Evolutionary conservation across 306 rosid species (phyloP), one percentile per base, ranked within the genome.

Genomic region (Cucumis sativus): DNA sequence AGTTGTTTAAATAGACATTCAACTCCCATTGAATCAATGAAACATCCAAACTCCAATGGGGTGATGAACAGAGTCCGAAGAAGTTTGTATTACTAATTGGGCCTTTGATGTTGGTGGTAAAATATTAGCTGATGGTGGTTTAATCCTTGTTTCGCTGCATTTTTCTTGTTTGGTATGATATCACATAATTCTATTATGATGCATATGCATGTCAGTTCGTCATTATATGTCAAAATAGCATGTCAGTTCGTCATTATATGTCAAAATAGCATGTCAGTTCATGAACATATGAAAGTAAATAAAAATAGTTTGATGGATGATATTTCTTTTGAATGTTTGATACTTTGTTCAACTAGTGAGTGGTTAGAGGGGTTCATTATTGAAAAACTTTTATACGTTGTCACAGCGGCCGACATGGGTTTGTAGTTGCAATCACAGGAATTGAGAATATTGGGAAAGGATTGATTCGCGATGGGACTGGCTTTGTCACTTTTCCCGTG

Each of bases 391-490:
- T 21, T 70, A 2, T 23, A 13, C 52, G 52, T 77, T 51, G 60
- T 7, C 80, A 52, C 89, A 95, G 99, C 64, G 97, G 99, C 12
- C 89, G 94, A 60, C 99, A 95, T 84, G 99, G 99, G 54, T 95
- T 90, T 82, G 97, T 95, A 61, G 99, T 95, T 78, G 99, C 97
- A 9, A 93, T 95, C 15, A 92, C 99, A 1, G 97, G 97, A 30
- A 95, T 95, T 74, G 97, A 92, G 80, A 87, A 92, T 77, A 71
- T 92, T 7, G 99, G 97, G 40, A 92, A 95, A 80, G 93, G 93
- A 52, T 80, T 95, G 78, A 95, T 95, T 81, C 91, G 99, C 5
- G 97, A 92, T 74, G 99, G 97, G 10, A 95, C 99, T 5, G 99
- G 99, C 14, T 95, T 92, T 80, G 97, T 95, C 43, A 80, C 99